Percentiles rank a stretch among this genome's conserved stretches.
Evolutionary conservation across 2,329 filamentous ascomycete genomes (phyloP).

Genomic region (Xenosphaeropsis pyriputrescens): DNA sequence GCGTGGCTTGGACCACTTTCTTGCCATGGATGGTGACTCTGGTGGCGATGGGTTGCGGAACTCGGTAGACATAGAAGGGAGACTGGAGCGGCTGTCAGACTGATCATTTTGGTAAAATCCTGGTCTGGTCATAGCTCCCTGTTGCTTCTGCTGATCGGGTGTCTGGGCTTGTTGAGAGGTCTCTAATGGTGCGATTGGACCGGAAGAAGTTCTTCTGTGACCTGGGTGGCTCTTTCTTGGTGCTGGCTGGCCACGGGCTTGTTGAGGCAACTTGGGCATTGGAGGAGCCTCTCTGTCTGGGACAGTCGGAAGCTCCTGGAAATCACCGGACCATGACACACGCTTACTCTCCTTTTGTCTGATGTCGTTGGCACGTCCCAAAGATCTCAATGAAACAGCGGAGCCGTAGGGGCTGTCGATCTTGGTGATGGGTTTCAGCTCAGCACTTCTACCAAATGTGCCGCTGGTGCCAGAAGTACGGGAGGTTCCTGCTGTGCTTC

Average conservation of each 20-base stretch:
- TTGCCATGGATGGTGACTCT: neutral
- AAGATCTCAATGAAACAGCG: conserved; percentile 39
- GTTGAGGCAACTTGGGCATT: neutral
- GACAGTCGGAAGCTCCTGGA: neutral
- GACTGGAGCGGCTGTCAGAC: no score
- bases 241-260: no score
- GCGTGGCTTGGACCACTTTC: conserved; percentile 1
- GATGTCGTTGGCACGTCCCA: conserved; percentile 8
- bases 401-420: conserved; percentile 49
- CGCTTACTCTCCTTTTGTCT: no score
- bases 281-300: conserved; percentile 7
- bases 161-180: no score
- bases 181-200: no score
- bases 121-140: no score
- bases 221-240: no score
- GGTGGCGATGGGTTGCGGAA: no score
- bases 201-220: no score
- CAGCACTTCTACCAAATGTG: conserved; percentile 1
- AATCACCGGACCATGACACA: neutral
- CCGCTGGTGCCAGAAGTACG: conserved; percentile 6
- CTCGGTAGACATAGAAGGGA: no score
- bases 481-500: conserved; percentile 11
- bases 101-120: no score
- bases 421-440: conserved; percentile 30
- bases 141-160: no score